These are phyloP conservation scores for Coprinellus micaceus DNA, from an alignment of 768 basidiomycete species.

Conservation along the genomic window DNA sequence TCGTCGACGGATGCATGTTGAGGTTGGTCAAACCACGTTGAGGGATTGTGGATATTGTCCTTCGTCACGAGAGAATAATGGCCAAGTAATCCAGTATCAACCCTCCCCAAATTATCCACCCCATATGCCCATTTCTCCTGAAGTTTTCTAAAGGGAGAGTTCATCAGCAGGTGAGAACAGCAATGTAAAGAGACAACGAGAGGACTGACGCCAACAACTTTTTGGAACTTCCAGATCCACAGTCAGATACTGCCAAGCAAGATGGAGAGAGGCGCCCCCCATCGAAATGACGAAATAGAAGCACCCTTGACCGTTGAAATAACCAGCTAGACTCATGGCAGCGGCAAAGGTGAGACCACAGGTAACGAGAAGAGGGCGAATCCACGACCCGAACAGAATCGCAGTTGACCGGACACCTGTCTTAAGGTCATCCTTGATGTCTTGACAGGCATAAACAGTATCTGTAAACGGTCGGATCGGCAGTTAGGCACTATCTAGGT, in stretches of 20 bases:
- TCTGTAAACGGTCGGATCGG: conserved; percentile 26
- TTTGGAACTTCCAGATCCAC: conserved; percentile 39
- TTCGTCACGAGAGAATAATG: background rate
- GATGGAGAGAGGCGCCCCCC: conserved; percentile 40
- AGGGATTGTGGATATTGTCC: no score
- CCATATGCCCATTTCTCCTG: conserved; percentile 43
- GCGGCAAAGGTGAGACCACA: conserved; percentile 52
- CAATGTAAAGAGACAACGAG: background rate
- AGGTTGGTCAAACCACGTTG: no score
- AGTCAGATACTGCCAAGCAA: conserved; percentile 45
- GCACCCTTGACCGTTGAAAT: conserved; percentile 49
- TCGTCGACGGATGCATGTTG: no score
- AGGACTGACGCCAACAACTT: conserved; percentile 45
- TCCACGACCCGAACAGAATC: conserved; percentile 60
- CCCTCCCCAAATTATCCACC: conserved; percentile 46
- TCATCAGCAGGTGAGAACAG: no score
- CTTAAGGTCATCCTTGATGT: conserved; percentile 68
- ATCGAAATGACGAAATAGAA: conserved; percentile 43
- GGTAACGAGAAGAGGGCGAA: conserved; percentile 50
- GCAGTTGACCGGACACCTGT: conserved; percentile 78
- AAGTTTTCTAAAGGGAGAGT: conserved; percentile 36
- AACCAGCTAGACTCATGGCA: conserved; percentile 50
- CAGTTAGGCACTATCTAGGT: background rate
- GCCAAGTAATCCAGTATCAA: conserved; percentile 36
- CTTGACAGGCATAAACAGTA: conserved; percentile 78